phyloP scores from a whole-genome alignment of 106 monocot genomes.

The Dendrobium officinale region DNA sequence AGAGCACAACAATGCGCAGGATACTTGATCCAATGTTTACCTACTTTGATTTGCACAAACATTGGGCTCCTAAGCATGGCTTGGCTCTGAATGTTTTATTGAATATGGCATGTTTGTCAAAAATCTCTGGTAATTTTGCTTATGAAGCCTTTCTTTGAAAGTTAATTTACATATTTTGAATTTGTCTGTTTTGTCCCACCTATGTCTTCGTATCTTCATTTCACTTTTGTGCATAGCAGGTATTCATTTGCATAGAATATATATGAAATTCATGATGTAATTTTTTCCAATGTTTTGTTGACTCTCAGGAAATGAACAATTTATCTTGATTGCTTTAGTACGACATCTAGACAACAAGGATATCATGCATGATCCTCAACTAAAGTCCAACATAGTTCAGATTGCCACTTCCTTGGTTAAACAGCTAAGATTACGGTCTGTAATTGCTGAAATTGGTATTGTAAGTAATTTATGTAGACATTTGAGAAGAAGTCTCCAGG shows the following conservation, averaged over 20 bases:
- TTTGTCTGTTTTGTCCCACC: not conserved
- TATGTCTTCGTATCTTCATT: not conserved
- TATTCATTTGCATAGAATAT: not conserved
- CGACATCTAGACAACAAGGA: slow-evolving; percentile 95
- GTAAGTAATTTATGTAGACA: slow-evolving; percentile 75
- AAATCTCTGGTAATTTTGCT: slow-evolving; percentile 56
- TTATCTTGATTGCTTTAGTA: slow-evolving; percentile 57
- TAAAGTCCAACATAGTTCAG: slow-evolving; percentile 74
- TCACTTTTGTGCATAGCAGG: too few species aligned
- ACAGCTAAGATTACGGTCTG: slow-evolving; percentile 40
- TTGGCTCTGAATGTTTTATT: slow-evolving; percentile 70
- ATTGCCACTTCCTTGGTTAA: slow-evolving; percentile 54
- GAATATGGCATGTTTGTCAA: slow-evolving; percentile 45
- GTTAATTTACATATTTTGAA: not conserved
- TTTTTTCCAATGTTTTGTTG: slow-evolving; percentile 4
- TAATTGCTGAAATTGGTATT: slow-evolving; percentile 65
- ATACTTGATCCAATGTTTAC: slow-evolving; percentile 79
- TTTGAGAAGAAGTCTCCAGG: slow-evolving; percentile 87
- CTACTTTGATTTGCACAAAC: slow-evolving; percentile 67
- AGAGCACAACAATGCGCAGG: slow-evolving; percentile 74
- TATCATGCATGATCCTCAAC: slow-evolving; percentile 54
- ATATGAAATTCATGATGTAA: not conserved
- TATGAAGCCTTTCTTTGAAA: not conserved
- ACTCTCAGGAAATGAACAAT: slow-evolving; percentile 63
- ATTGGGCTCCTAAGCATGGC: slow-evolving; percentile 62